Conservation (phyloP, 83 land plant species). For the Thuja plicata region DNA sequence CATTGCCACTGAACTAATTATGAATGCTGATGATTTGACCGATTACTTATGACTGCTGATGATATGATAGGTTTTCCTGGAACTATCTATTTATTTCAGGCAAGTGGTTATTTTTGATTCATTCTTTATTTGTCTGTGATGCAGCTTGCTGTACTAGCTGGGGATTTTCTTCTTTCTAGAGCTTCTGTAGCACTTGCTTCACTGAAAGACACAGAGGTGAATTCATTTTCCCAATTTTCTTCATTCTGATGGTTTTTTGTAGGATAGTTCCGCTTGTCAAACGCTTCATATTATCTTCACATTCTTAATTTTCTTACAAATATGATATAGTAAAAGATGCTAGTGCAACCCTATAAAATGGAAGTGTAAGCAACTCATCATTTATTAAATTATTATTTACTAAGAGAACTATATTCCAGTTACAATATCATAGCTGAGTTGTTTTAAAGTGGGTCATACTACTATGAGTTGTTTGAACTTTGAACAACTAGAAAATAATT, state of each 20-base stretch:
- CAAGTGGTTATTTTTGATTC: neutral
- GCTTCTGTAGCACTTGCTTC: slow-evolving; percentile 88
- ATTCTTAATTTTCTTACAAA: neutral
- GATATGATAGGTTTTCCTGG: neutral
- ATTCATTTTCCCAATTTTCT: neutral
- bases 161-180: slow-evolving; percentile 92
- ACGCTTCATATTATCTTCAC: neutral
- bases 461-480: too few species aligned
- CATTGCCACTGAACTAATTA: neutral
- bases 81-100: neutral
- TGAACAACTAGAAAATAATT: too few species aligned
- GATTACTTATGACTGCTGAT: neutral
- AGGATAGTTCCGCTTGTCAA: neutral
- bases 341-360: neutral
- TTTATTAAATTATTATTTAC: neutral
- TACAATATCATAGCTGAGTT: too few species aligned
- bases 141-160: slow-evolving; percentile 93
- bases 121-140: neutral
- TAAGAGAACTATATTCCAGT: neutral
- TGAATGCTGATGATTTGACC: neutral
- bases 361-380: neutral
- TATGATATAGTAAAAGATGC: neutral
- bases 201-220: slow-evolving; percentile 82
- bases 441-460: too few species aligned
- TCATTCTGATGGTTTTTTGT: neutral